A percentile compares a stretch with the other conserved stretches of the same genome.
Evolutionary conservation across 345 rosid species (phyloP).

Genomic region (Eutrema heterophyllum): DNA sequence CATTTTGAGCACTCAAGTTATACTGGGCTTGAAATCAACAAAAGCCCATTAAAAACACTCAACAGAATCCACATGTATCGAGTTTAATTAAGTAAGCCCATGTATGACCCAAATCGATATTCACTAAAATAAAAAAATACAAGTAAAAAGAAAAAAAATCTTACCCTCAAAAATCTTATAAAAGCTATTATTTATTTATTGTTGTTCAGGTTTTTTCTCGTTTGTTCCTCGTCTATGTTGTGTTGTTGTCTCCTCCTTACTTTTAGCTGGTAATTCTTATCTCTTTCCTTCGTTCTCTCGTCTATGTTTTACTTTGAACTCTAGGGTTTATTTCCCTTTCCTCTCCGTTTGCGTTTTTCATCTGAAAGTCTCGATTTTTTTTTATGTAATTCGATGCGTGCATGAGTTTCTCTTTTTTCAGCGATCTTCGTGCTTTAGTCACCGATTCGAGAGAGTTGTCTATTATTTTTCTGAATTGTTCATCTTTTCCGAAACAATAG

Average conservation of each 20-base stretch:
- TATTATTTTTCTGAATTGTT: background rate
- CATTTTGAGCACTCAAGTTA: background rate
- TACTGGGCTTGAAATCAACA: background rate
- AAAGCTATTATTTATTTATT: background rate
- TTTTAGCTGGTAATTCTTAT: constrained; percentile 10
- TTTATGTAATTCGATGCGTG: background rate
- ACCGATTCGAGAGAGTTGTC: constrained; percentile 1
- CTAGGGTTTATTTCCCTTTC: background rate
- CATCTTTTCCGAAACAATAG: background rate
- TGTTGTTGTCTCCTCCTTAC: constrained; percentile 3
- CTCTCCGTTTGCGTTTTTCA: background rate
- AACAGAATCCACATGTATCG: background rate
- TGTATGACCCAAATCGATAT: background rate
- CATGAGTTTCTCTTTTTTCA: background rate
- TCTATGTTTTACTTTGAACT: background rate
- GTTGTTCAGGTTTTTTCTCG: background rate
- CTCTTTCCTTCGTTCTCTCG: background rate
- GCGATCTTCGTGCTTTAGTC: constrained; percentile 9
- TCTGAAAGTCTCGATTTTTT: constrained; percentile 14
- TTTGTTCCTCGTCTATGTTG: background rate
- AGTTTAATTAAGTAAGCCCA: background rate
- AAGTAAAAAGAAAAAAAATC: background rate
- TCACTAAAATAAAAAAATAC: background rate
- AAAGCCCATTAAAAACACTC: background rate
- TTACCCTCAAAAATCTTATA: background rate